Evolutionary conservation across 148 eudicot genomes (phyloP).

Genomic region (Agrostemma githago): DNA sequence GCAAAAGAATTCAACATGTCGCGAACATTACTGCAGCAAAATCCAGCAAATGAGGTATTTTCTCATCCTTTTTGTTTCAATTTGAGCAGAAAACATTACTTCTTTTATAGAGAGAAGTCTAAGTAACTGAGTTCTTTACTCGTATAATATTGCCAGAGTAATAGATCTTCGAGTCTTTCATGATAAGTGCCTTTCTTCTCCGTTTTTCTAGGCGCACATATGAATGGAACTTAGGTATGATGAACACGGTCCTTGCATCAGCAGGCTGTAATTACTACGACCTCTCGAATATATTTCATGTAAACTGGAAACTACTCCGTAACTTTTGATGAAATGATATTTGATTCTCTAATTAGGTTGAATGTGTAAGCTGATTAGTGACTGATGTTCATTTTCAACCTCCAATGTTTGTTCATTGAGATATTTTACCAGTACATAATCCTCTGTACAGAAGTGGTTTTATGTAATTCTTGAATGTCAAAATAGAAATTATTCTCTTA

Average conservation of each 20-base stretch:
- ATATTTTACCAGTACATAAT: neutral
- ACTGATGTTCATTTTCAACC: neutral
- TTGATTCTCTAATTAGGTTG: neutral
- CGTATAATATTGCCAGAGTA: too few species aligned
- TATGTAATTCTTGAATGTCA: neutral
- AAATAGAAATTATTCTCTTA: neutral
- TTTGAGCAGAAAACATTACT: too few species aligned
- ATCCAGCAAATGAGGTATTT: slow-evolving; percentile 19
- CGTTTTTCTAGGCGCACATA: neutral
- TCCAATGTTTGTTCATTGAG: neutral
- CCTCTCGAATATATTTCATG: slow-evolving; percentile 13
- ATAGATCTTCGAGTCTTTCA: neutral
- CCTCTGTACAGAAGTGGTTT: neutral
- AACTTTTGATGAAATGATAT: neutral
- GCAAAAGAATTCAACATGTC: neutral
- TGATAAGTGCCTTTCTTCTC: neutral
- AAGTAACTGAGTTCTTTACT: too few species aligned
- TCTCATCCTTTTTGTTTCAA: neutral
- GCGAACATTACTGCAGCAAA: neutral
- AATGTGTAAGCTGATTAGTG: neutral
- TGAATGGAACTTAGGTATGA: neutral
- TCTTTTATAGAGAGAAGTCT: too few species aligned
- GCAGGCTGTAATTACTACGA: neutral
- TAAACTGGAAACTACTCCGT: neutral
- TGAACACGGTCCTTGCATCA: neutral